Base-by-base conservation (phyloP, 1,284 basidiomycete species). In the Agaricales sp. region DNA sequence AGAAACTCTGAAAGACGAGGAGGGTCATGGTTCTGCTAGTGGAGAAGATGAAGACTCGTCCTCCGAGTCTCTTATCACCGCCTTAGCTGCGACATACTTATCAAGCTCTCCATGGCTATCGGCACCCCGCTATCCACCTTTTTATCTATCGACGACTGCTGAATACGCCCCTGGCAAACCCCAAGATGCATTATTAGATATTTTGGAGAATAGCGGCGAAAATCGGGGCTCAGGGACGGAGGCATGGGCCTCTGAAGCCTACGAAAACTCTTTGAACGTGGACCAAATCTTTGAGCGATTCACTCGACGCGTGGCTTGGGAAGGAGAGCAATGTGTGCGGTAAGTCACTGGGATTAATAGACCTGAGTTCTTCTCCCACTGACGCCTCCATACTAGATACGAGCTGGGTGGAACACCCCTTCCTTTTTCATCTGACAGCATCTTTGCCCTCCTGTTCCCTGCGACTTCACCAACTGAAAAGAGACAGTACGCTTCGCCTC, bases 261-360 rank as follows among this genome's bases (percentile, higher is more conserved):
- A 88, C 58, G 89, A 91, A 63, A 80, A 86, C 59, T 86, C 86
- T 25, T 60, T 84, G 48, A 71, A 84, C 24, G 70, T 86, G 23
- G 89, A 92, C 61, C 75, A 77, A 45, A 75, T 85, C 1, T 92
- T 92, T 60, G 80, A 88, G 55, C 71, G 76, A n/a, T 92, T 92
- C 60, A 78, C 75, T 46, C 77, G 78, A 59, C 72, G 87, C 22
- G 78, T 85, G 11, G 71, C 66, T 30, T 70, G 74, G 54, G 80
- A 85, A 58, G 78, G 80, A 25, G 74, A 82, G 53, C 90, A 92
- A 59, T 89, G 88, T 59, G 67, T 92, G 43, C 73, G 89, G 87
- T 87, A 47, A 50, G 70, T 62, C 13, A n/a, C n/a, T n/a, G n/a
- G n/a, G n/a, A n/a, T n/a, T n/a, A n/a, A n/a, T n/a, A n/a, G 2